Evolutionary conservation across 805 yeast genomes (phyloP).

Genomic region (Wickerhamomyces subpelliculosus): DNA sequence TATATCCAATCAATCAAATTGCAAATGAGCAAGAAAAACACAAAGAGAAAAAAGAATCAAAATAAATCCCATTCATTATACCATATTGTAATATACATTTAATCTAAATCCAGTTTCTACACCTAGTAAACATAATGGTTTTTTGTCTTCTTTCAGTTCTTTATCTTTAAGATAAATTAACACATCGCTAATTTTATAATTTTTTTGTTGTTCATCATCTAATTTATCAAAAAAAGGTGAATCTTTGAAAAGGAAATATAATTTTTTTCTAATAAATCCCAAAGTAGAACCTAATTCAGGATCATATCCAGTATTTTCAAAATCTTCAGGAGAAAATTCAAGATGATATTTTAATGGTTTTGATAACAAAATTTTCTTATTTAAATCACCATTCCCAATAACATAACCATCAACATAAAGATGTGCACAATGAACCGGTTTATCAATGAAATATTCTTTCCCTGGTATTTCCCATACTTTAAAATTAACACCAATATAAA

Average conservation of each 20-base stretch:
- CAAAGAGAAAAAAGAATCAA: too few species aligned
- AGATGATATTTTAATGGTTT: conserved; percentile 52
- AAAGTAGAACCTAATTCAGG: conserved; percentile 69
- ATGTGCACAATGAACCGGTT: conserved; percentile 77
- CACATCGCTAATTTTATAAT: conserved; percentile 27
- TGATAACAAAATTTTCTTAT: conserved; percentile 13
- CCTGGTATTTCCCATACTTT: conserved; percentile 44
- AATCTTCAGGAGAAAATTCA: conserved; percentile 81
- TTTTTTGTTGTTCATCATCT: conserved; percentile 4
- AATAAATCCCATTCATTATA: too few species aligned
- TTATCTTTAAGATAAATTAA: conserved; percentile 27
- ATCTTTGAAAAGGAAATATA: conserved; percentile 48
- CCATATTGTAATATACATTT: conserved; percentile 19
- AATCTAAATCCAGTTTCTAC: conserved; percentile 47
- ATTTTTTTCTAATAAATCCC: conserved; percentile 49
- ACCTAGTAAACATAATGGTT: conserved; percentile 42
- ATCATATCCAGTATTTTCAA: conserved; percentile 43
- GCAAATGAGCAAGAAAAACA: too few species aligned
- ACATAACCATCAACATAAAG: conserved; percentile 49
- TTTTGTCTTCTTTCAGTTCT: conserved; percentile 31
- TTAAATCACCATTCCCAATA: conserved; percentile 9
- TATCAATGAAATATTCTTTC: conserved; percentile 58
- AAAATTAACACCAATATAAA: conserved; percentile 36
- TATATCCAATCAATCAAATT: too few species aligned
- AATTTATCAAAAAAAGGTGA: conserved; percentile 25